phyloP scores from a whole-genome alignment of 78 protist genomes.

The Bodo saltans region DNA sequence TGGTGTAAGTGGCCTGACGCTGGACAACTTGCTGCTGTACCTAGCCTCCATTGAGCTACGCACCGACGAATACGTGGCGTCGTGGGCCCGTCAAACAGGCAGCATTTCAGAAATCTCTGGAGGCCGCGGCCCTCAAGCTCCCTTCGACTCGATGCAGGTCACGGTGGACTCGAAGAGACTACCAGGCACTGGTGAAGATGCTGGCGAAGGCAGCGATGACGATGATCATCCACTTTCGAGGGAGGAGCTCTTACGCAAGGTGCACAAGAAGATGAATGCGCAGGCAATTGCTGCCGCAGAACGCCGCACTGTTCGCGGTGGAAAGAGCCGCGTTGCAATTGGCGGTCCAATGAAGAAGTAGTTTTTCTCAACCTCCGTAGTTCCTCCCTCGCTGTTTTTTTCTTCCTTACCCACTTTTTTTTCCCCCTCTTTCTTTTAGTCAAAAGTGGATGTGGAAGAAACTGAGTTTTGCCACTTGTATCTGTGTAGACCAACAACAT shows the following conservation, averaged over 20 bases:
- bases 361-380: no score
- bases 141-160: slow-evolving; percentile 13
- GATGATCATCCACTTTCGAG: slow-evolving; percentile 10
- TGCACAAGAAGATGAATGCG: not conserved
- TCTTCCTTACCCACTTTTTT: no score
- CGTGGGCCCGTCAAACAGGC: slow-evolving; percentile 18
- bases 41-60: slow-evolving; percentile 19
- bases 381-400: no score
- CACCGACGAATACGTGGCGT: slow-evolving; percentile 19
- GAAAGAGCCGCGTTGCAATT: no score
- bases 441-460: no score
- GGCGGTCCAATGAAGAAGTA: no score
- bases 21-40: slow-evolving; percentile 2
- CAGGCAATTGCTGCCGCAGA: no score
- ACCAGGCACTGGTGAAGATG: slow-evolving; percentile 19
- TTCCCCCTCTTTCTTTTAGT: no score
- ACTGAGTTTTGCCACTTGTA: no score
- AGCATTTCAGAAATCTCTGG: not conserved
- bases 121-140: slow-evolving; percentile 3
- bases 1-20: slow-evolving; percentile 1
- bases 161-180: not conserved
- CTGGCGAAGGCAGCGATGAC: slow-evolving; percentile 10
- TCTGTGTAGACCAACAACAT: no score
- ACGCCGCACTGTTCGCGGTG: no score
- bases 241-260: slow-evolving; percentile 12